Percentiles rank a stretch among this genome's conserved stretches.
Conservation (phyloP, 177 flowering plant genomes). For the Tripterygium wilfordii region DNA sequence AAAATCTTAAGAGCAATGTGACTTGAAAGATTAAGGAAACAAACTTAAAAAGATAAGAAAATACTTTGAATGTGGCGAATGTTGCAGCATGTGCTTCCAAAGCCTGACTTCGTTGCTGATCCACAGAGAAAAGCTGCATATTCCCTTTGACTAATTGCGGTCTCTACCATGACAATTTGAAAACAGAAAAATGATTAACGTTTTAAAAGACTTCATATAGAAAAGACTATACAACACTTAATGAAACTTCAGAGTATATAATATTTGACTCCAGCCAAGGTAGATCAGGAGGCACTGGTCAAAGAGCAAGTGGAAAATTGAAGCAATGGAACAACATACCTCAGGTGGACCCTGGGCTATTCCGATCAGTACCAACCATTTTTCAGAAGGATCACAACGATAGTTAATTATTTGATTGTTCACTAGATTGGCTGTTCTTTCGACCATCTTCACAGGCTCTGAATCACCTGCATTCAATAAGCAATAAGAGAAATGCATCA, state of each 20-base stretch:
- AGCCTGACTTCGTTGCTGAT: constrained; percentile 99
- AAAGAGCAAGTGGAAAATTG: not conserved
- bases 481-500: no score
- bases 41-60: no score
- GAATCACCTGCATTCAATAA: constrained; percentile 68
- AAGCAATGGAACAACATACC: constrained; percentile 34
- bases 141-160: constrained; percentile 97
- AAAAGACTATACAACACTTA: no score
- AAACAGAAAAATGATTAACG: no score
- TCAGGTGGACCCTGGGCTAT: constrained; percentile 98
- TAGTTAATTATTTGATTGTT: constrained; percentile 95
- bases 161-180: constrained; percentile 53
- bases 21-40: not conserved
- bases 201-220: no score
- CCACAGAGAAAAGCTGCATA: constrained; percentile 97
- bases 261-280: no score
- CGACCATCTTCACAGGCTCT: constrained; percentile 92
- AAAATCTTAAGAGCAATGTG: not conserved
- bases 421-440: constrained; percentile 81
- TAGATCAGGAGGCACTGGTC: no score
- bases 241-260: no score
- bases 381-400: constrained; percentile 86
- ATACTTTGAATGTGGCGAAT: constrained; percentile 80
- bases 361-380: constrained; percentile 97
- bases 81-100: constrained; percentile 99